A percentile compares a stretch with the other conserved stretches of the same genome.
phyloP scores from a whole-genome alignment of 768 basidiomycete species.

The Tulasnella sp. region DNA sequence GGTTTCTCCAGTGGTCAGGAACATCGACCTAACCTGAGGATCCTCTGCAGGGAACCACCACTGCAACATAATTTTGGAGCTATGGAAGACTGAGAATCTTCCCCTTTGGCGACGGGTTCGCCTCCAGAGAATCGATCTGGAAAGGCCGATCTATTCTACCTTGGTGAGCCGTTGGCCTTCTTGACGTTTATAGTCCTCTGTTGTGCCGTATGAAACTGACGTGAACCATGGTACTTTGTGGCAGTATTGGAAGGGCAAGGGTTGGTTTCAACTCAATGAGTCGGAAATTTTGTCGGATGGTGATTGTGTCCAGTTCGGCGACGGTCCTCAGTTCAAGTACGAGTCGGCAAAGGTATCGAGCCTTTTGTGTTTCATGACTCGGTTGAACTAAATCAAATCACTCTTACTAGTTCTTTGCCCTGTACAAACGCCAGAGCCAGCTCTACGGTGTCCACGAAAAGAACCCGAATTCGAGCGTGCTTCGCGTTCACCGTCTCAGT shows the following conservation, averaged over 20 bases:
- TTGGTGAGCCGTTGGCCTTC: background rate
- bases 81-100: background rate
- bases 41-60: background rate
- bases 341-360: background rate
- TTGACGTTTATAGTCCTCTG: background rate
- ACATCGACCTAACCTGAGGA: background rate
- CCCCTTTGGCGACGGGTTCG: background rate
- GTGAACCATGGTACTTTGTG: too few species aligned
- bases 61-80: background rate
- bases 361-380: background rate
- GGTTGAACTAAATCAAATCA: too few species aligned
- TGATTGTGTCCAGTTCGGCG: background rate
- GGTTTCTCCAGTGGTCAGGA: background rate
- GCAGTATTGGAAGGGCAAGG: background rate
- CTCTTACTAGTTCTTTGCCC: background rate
- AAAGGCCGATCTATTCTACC: background rate
- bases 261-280: background rate
- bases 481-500: background rate
- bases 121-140: background rate
- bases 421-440: background rate
- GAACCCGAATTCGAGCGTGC: background rate
- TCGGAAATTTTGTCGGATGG: background rate
- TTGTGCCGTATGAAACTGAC: background rate
- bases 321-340: background rate
- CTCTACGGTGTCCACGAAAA: background rate